phyloP scores from a whole-genome alignment of 495 filamentous ascomycete genomes.

The Lasiosphaeria miniovina region DNA sequence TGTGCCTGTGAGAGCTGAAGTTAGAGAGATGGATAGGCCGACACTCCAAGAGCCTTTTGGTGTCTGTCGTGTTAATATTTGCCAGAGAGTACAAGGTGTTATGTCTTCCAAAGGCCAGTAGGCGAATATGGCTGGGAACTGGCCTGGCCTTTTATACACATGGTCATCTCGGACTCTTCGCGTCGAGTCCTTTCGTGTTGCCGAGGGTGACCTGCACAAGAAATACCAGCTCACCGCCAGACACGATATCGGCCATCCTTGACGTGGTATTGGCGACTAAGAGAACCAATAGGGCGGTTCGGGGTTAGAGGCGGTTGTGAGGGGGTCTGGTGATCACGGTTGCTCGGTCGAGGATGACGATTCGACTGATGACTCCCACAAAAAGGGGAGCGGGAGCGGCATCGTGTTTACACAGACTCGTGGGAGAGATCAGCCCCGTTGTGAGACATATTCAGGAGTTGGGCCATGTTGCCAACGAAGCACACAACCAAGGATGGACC shows the following conservation, averaged over 20 bases:
- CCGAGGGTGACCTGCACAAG: neutral
- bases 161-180: neutral
- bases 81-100: neutral
- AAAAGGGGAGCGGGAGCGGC: conserved; percentile 8
- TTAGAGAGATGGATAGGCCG: neutral
- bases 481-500: neutral
- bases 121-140: neutral
- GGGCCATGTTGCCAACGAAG: conserved; percentile 8
- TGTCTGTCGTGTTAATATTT: neutral
- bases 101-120: neutral
- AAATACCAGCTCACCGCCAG: conserved; percentile 22
- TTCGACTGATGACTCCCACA: conserved; percentile 11
- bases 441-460: conserved; percentile 4
- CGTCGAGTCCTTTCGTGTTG: neutral
- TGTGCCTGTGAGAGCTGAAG: neutral
- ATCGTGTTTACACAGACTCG: conserved; percentile 11
- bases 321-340: conserved; percentile 31
- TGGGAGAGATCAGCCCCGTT: neutral
- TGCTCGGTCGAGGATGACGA: conserved; percentile 16
- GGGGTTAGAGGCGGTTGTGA: conserved; percentile 7
- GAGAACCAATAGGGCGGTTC: conserved; percentile 19
- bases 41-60: neutral
- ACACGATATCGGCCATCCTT: conserved; percentile 8
- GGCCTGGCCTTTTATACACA: conserved; percentile 1
- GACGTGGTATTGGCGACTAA: conserved; percentile 3